These are phyloP conservation scores for Dissophora globulifera DNA, from an alignment of 192 early-diverging fungal species.

Conservation along the genomic window DNA sequence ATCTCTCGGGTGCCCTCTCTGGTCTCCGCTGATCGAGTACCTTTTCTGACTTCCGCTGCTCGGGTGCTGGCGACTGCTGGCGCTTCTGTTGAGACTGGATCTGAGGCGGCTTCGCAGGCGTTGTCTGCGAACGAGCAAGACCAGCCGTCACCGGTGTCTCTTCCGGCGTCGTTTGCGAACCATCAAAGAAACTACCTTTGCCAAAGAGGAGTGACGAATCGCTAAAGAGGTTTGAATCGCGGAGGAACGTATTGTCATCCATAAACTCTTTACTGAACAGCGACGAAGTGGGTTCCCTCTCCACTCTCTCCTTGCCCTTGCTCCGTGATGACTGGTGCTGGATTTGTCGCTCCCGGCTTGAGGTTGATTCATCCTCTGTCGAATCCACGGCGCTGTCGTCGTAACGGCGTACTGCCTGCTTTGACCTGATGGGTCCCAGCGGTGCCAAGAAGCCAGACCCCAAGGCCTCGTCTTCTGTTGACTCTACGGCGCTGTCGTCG, in stretches of 20 bases:
- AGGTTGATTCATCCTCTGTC: background rate
- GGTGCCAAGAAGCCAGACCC: no score
- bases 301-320: background rate
- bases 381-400: no score
- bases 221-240: slow-evolving; percentile 26
- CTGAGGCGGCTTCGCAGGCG: background rate
- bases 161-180: slow-evolving; percentile 3
- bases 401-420: no score
- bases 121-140: background rate
- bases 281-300: background rate
- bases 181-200: slow-evolving; percentile 14
- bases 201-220: slow-evolving; percentile 34
- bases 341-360: background rate
- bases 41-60: background rate
- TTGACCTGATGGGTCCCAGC: no score
- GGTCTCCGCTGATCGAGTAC: background rate
- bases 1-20: background rate
- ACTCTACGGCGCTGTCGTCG: background rate
- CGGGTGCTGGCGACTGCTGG: background rate
- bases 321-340: background rate
- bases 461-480: background rate
- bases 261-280: slow-evolving; percentile 41
- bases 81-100: background rate
- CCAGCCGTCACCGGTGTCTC: background rate
- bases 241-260: slow-evolving; percentile 21